Percentiles rank a stretch among this genome's conserved stretches.
phyloP scores from a whole-genome alignment of 805 yeast genomes.

The Metschnikowia koreensis region DNA sequence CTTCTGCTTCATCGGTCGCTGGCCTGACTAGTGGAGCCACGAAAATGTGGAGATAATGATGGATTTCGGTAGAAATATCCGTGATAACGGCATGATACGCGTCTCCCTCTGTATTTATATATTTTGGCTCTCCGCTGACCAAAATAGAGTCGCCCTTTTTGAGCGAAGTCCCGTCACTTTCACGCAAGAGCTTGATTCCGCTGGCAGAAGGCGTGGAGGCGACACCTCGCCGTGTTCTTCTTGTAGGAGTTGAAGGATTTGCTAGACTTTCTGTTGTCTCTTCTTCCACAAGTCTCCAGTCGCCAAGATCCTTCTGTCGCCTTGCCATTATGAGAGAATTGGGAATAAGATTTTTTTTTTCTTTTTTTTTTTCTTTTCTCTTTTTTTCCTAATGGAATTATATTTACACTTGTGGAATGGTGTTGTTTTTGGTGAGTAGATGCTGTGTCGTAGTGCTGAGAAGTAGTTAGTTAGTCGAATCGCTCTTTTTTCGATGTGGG shows the following conservation, averaged over 20 bases:
- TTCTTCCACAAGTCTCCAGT: constrained; percentile 14
- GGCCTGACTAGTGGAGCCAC: constrained; percentile 48
- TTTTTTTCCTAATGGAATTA: too few relatives aligned
- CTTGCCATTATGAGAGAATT: constrained; percentile 12
- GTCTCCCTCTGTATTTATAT: constrained; percentile 24
- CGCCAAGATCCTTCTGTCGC: constrained; percentile 16
- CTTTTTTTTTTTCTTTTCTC: too few relatives aligned
- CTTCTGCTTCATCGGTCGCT: constrained; percentile 19
- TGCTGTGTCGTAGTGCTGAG: not conserved
- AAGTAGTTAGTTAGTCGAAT: not conserved
- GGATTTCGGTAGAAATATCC: constrained; percentile 51
- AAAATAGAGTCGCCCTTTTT: constrained; percentile 54
- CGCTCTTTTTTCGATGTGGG: not conserved
- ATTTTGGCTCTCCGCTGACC: constrained; percentile 26
- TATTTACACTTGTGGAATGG: not conserved
- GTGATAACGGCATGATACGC: constrained; percentile 47
- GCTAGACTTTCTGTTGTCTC: not conserved
- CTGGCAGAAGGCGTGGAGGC: constrained; percentile 1
- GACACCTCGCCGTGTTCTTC: constrained; percentile 23
- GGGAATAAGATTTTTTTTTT: not conserved
- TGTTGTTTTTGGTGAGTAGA: not conserved
- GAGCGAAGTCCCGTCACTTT: constrained; percentile 46
- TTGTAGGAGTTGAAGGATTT: constrained; percentile 13
- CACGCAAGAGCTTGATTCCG: constrained; percentile 15
- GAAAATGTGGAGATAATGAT: constrained; percentile 46